A percentile compares a stretch with the other conserved stretches of the same genome.
phyloP scores from a whole-genome alignment of 371 early-diverging fungal species.

The Choanephora cucurbitarum region DNA sequence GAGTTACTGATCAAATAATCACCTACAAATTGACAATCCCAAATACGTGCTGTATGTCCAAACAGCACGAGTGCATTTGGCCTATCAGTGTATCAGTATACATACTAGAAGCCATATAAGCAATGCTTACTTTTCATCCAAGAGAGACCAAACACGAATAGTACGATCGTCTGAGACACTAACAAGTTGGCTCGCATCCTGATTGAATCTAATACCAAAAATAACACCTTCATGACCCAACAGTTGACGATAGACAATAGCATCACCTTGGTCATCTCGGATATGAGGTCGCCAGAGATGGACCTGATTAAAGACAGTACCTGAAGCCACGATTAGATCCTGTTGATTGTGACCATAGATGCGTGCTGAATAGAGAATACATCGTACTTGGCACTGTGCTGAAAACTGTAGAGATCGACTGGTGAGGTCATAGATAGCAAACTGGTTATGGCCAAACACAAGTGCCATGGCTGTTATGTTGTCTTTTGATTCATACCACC shows the following conservation, averaged over 20 bases:
- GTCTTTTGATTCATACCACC: constrained; percentile 47
- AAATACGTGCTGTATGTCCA: constrained; percentile 83
- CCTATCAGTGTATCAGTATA: too few relatives aligned
- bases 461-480: constrained; percentile 46
- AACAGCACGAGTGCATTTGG: constrained; percentile 50
- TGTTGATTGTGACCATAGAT: constrained; percentile 55
- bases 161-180: constrained; percentile 89
- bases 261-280: constrained; percentile 42
- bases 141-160: constrained; percentile 73
- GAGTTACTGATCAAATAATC: constrained; percentile 66
- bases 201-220: constrained; percentile 76
- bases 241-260: constrained; percentile 50
- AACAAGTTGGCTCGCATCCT: constrained; percentile 57
- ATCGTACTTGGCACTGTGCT: constrained; percentile 58
- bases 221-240: constrained; percentile 81
- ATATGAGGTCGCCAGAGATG: constrained; percentile 66
- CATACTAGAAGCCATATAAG: too few relatives aligned
- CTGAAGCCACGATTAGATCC: constrained; percentile 68
- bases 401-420: constrained; percentile 26
- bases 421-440: constrained; percentile 52
- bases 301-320: constrained; percentile 85
- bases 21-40: constrained; percentile 74
- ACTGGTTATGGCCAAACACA: constrained; percentile 78
- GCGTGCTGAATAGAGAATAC: constrained; percentile 73
- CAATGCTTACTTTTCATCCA: constrained; percentile 31